These are phyloP conservation scores for Monosporozyma servazzii DNA, from an alignment of 805 yeast species.

Conservation along the genomic window DNA sequence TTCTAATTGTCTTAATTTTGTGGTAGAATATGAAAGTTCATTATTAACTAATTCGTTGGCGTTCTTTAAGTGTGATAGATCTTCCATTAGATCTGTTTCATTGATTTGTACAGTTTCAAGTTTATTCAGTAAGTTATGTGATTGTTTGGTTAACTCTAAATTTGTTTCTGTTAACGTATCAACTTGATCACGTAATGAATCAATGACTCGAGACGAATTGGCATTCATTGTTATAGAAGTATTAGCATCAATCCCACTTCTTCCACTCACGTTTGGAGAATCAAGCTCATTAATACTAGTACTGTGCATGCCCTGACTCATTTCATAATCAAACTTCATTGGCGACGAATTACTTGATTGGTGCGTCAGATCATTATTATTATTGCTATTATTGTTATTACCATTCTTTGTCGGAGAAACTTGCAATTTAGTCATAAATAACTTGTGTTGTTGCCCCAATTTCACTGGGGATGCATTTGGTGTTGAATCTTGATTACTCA, in stretches of 20 bases:
- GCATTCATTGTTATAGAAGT: not conserved
- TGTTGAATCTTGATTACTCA: not conserved
- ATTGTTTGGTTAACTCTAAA: conserved; percentile 30
- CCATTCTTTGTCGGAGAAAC: conserved; percentile 11
- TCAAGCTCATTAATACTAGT: not conserved
- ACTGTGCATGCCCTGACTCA: too few species aligned
- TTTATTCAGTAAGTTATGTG: conserved; percentile 44
- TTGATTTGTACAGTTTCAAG: conserved; percentile 36
- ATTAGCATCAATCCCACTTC: not conserved
- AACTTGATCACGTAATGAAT: conserved; percentile 37
- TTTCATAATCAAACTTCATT: not conserved
- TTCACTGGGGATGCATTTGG: not conserved
- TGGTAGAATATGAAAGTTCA: conserved; percentile 30
- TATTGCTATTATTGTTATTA: not conserved
- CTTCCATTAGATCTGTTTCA: conserved; percentile 41
- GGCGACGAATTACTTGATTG: not conserved
- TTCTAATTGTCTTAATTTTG: conserved; percentile 61
- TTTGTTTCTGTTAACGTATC: conserved; percentile 42
- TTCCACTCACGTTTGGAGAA: not conserved
- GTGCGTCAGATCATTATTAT: not conserved
- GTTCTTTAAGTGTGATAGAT: conserved; percentile 56
- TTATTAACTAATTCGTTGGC: conserved; percentile 69
- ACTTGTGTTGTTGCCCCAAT: conserved; percentile 1
- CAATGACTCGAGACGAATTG: conserved; percentile 29
- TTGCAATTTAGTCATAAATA: conserved; percentile 22